Base-by-base conservation (phyloP, 2,329 filamentous ascomycete genomes). In the Penicillium palitans region DNA sequence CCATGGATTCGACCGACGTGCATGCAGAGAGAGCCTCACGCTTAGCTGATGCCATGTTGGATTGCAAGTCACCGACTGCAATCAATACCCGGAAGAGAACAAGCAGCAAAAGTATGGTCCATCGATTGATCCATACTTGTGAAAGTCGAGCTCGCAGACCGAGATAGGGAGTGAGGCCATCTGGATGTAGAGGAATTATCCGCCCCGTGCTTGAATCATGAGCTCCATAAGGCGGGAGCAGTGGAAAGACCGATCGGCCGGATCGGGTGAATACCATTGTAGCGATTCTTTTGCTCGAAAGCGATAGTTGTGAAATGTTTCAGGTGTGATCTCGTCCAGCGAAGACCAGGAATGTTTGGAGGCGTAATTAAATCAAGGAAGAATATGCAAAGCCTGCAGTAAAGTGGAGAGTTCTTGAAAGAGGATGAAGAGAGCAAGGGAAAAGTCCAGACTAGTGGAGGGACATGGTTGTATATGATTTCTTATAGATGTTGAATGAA, bases 101-200 rank as follows among this genome's bases (percentile, higher is more conserved):
- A 54, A 99, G 86, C 59, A 96, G 76, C 48, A 98, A 82, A 48
- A 99, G 83, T 60, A 98, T 82, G 40, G 95, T 98, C 95, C 95
- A 99, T 76, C 90, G 86, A 81, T 99, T 98, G 79, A 99, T 87
- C 92, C 93, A 97, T 75, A 96, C 84, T 81, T 99, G 95, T 52
- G 95, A 98, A 69, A 98, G 84, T 70, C 93, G 88, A 68, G 93
- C 88, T 70, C 87, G 87, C 71, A 97, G 86, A 68, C 93, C 92
- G 63, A 99, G 89, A 75, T 98, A 98, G 61, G 95, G 93, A 63
- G 92, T 97, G 71, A 90, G 83, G 72, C 85, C 85, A 75, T 86
- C 83, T 63, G 89, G 87, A 73, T 85, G 83, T 71, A 81, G 76
- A 76, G 83, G 80, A 78, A 82, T 82, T 76, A 83, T 75, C 57